A percentile compares a stretch with the other conserved stretches of the same genome.
phyloP scores from a whole-genome alignment of 2,329 filamentous ascomycete genomes.

The Raffaelea arxii region DNA sequence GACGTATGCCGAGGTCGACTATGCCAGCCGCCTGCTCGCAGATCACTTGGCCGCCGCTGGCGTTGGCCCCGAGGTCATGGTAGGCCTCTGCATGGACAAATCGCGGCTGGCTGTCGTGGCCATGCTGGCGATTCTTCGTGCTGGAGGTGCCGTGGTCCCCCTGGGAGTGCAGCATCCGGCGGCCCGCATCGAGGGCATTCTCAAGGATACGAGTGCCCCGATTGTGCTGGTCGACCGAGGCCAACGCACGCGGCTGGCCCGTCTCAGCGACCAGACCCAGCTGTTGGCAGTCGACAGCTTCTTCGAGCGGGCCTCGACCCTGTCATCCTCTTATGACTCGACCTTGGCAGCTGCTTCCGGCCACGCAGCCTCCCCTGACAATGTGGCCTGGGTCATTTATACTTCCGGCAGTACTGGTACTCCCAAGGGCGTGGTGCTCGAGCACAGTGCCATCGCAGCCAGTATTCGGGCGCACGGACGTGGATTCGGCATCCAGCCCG shows the following conservation, averaged over 20 bases:
- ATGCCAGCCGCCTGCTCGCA: too few species aligned
- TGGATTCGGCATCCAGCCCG: neutral
- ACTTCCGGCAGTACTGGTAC: constrained; percentile 46
- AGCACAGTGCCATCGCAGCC: constrained; percentile 44
- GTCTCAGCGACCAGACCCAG: neutral
- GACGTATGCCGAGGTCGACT: too few species aligned
- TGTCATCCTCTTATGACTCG: too few species aligned
- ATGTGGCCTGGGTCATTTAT: constrained; percentile 52
- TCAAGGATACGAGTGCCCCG: neutral
- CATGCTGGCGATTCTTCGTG: constrained; percentile 43
- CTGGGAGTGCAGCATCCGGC: too few species aligned
- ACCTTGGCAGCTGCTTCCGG: constrained; percentile 14
- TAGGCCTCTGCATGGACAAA: constrained; percentile 64
- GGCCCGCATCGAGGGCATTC: constrained; percentile 12
- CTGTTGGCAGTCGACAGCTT: neutral
- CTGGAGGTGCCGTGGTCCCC: too few species aligned
- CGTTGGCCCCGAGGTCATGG: constrained; percentile 41
- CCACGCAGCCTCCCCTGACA: constrained; percentile 24
- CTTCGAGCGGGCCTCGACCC: constrained; percentile 7
- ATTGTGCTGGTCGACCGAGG: neutral
- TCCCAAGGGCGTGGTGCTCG: constrained; percentile 50
- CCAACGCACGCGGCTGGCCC: neutral
- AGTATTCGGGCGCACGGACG: constrained; percentile 2
- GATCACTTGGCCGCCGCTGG: too few species aligned
- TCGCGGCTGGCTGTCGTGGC: constrained; percentile 57